Conservation (phyloP, 139 green algal genomes). For the Chlamydomonas asymmetrica region DNA sequence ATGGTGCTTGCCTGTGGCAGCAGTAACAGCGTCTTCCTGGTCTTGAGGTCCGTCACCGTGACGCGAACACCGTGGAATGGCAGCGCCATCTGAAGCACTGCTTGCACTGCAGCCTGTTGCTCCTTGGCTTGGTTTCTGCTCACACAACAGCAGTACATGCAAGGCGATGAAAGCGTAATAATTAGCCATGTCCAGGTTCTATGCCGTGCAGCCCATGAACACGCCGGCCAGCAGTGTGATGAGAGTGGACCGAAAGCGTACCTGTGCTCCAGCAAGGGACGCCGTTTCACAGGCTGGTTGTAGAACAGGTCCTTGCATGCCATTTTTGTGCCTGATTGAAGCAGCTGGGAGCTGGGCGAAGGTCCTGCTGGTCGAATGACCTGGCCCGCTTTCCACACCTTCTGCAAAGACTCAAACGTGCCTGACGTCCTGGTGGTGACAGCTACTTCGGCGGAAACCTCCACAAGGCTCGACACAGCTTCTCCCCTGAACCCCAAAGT, state of each 20-base stretch:
- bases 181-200: too few species aligned
- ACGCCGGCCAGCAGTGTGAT: too few species aligned
- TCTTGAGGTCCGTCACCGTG: not conserved
- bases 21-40: constrained; percentile 4
- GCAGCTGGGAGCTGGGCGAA: constrained; percentile 7
- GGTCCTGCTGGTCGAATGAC: too few species aligned
- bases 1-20: constrained; percentile 12
- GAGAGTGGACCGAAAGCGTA: not conserved
- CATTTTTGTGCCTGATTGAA: constrained; percentile 5
- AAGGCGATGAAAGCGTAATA: too few species aligned
- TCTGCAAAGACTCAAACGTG: constrained; percentile 57
- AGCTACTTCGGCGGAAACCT: constrained; percentile 27
- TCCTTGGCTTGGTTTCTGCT: constrained; percentile 7
- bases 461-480: constrained; percentile 44
- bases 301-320: not conserved
- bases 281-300: constrained; percentile 18
- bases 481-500: constrained; percentile 63
- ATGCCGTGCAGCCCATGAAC: too few species aligned
- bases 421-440: constrained; percentile 43
- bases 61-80: constrained; percentile 24
- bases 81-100: constrained; percentile 23
- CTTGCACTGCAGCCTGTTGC: not conserved
- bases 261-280: not conserved
- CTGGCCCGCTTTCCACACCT: too few species aligned
- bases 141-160: not conserved